Conservation (phyloP, 768 basidiomycete genomes). For the Lactarius tabidus region DNA sequence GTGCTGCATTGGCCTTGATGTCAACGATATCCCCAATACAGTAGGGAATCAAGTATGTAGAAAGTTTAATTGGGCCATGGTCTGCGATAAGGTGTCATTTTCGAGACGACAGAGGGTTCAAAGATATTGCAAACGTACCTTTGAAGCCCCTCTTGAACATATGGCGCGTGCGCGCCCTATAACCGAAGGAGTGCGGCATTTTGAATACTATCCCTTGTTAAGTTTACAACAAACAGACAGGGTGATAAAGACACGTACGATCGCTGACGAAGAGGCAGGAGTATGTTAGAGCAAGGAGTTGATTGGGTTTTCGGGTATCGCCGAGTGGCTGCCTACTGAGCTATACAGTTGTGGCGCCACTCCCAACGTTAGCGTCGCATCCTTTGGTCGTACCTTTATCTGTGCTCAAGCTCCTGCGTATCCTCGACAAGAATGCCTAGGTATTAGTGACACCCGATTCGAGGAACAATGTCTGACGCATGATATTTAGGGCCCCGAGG, state of each 20-base stretch:
- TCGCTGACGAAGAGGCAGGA: constrained; percentile 20
- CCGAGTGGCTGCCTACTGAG: constrained; percentile 59
- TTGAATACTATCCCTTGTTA: constrained; percentile 46
- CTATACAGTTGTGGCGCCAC: constrained; percentile 63
- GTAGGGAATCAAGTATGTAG: constrained; percentile 92
- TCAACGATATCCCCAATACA: constrained; percentile 98
- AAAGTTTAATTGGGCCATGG: constrained; percentile 84
- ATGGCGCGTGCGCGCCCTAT: constrained; percentile 99
- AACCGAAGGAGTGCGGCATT: constrained; percentile 99
- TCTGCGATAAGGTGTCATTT: constrained; percentile 43
- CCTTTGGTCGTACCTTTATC: constrained; percentile 36
- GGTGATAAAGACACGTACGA: constrained; percentile 38
- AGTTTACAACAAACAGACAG: constrained; percentile 19
- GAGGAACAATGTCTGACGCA: constrained; percentile 22
- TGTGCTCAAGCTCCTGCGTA: constrained; percentile 11
- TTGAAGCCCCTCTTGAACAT: constrained; percentile 99
- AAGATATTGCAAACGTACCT: constrained; percentile 51
- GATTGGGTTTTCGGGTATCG: constrained; percentile 47
- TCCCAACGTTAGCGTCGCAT: constrained; percentile 28
- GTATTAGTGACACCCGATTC: constrained; percentile 43
- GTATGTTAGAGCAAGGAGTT: constrained; percentile 17
- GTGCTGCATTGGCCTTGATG: constrained; percentile 98
- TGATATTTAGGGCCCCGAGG: constrained; percentile 69
- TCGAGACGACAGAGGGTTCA: not conserved
- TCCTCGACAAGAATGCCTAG: constrained; percentile 81